Evolutionary conservation across 306 rosid genomes (phyloP), one percentile per base, ranked within the genome.

Genomic region (Cucurbita ficifolia): DNA sequence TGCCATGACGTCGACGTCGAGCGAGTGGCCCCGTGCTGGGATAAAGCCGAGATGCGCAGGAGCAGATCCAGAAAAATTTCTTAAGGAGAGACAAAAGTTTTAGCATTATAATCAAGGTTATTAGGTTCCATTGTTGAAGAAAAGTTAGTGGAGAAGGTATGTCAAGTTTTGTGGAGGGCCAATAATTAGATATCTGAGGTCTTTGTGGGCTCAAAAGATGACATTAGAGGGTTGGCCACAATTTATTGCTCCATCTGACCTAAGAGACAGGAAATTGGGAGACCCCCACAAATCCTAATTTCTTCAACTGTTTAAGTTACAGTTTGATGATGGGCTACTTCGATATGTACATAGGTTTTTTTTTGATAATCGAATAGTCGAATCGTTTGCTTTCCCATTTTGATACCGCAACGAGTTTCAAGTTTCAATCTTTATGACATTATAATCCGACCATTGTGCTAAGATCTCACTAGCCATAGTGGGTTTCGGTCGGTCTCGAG

Each of bases 161-260:
- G n/a, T 38, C 24, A 62, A 38, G 29, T 38, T 17, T 63, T 63
- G 46, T 17, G 8, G n/a, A 29, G 18, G 42, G 42, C 18, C 17
- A 59, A 56, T 56, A 14, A 59, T 33, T 29, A 29, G n/a, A 12
- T 16, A 36, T 38, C 8, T 35, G 17, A 39, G 50, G 70, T 39
- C 70, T 63, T 39, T 39, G 70, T 63, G 70, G 68, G 70, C 70
- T 65, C 52, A 65, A 42, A 63, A 65, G 52, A 40, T 65, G 33
- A 29, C 33, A 29, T 29, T 29, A 19, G 72, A 65, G 72, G 72
- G 72, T 65, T 40, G 72, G 72, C 72, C 52, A 65, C 49, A 65
- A 65, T 65, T 65, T 65, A 65, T 65, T 65, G 49, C 39, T 62
- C 33, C 16, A 62, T 62, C 70, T 62, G 50, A 63, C 70, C 70